Percentiles rank a stretch among this genome's conserved stretches.
Evolutionary conservation across 176 grass and related monocot genomes (phyloP).

Genomic region (Avena atlantica): DNA sequence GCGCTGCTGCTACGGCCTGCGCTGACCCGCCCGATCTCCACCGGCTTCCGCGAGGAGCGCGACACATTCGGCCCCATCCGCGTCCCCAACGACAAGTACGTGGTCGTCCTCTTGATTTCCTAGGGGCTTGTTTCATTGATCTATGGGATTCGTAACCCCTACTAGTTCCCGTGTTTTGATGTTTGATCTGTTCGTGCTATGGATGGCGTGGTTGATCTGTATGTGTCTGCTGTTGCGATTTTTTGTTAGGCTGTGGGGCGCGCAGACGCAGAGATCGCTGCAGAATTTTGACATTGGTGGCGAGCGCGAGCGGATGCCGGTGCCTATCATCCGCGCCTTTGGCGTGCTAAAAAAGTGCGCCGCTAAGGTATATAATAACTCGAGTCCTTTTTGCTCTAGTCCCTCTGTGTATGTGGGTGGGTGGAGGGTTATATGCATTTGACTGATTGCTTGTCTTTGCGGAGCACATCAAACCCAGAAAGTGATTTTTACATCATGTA

Average conservation of each 20-base stretch:
- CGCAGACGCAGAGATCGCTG: constrained; percentile 97
- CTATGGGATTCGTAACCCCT: background rate
- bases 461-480: background rate
- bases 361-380: constrained; percentile 65
- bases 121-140: background rate
- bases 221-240: background rate
- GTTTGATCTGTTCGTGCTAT: constrained; percentile 30
- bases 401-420: background rate
- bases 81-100: constrained; percentile 86
- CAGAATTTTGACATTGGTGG: constrained; percentile 97
- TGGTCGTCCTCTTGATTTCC: background rate
- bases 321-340: constrained; percentile 92
- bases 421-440: constrained; percentile 28
- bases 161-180: background rate
- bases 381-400: background rate
- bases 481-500: background rate
- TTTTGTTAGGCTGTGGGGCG: constrained; percentile 85
- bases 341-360: constrained; percentile 96
- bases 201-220: constrained; percentile 31
- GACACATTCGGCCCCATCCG: constrained; percentile 92
- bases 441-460: constrained; percentile 1
- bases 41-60: constrained; percentile 81
- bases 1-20: constrained; percentile 56
- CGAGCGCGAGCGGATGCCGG: constrained; percentile 84
- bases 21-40: constrained; percentile 68